Percentiles rank a stretch among this genome's conserved stretches.
Evolutionary conservation across 306 rosid genomes (phyloP).

Genomic region (Neltuma alba): DNA sequence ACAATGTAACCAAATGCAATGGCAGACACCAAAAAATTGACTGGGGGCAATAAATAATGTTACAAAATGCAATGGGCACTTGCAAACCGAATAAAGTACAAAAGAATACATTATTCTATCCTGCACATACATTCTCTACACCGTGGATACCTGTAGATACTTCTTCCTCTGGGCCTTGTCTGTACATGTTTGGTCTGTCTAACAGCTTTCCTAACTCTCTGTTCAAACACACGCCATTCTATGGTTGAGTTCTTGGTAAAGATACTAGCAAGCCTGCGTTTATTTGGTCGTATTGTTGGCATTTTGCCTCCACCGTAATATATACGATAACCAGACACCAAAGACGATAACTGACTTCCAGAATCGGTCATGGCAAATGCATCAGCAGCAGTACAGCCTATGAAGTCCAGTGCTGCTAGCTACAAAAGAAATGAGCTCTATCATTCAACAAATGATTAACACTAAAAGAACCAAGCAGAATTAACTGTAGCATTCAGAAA

Average conservation of each 20-base stretch:
- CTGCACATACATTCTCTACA: conserved; percentile 95
- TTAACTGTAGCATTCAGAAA: not conserved
- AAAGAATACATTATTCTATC: conserved; percentile 40
- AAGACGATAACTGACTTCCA: conserved; percentile 93
- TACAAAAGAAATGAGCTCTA: conserved; percentile 37
- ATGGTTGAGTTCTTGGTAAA: conserved; percentile 76
- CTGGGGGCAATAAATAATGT: conserved; percentile 37
- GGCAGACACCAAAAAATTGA: conserved; percentile 3
- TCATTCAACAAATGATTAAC: conserved; percentile 34
- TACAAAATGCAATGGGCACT: conserved; percentile 32
- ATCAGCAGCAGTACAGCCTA: conserved; percentile 91
- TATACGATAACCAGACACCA: conserved; percentile 86
- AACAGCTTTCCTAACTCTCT: conserved; percentile 90
- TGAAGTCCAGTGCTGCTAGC: conserved; percentile 97
- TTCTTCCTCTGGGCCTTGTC: conserved; percentile 90
- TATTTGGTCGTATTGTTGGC: conserved; percentile 97
- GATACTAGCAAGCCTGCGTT: conserved; percentile 85
- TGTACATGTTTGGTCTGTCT: conserved; percentile 95
- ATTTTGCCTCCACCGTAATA: conserved; percentile 90
- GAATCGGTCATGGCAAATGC: conserved; percentile 99
- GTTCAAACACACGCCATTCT: conserved; percentile 95
- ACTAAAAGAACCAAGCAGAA: conserved; percentile 26
- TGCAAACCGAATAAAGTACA: conserved; percentile 10
- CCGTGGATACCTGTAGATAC: conserved; percentile 89
- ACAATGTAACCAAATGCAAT: conserved; percentile 38